Conservation (phyloP, 2,329 filamentous ascomycete species). For the Penicillium frequentans region DNA sequence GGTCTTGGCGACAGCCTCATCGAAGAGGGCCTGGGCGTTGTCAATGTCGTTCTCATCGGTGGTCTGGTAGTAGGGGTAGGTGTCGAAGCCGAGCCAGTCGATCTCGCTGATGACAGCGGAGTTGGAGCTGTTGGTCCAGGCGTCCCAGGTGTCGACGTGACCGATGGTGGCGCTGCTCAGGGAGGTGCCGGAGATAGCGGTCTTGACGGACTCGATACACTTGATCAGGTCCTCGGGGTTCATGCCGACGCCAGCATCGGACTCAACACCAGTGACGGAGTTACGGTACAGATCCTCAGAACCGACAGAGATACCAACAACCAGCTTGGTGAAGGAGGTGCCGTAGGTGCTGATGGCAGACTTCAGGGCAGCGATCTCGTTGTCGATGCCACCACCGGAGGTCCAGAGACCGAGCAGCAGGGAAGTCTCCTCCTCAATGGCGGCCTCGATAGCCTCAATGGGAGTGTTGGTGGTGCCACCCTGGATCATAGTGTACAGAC, state of each 20-base stretch:
- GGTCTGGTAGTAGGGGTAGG: slow-evolving; percentile 80
- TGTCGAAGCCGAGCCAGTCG: slow-evolving; percentile 83
- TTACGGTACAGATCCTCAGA: slow-evolving; percentile 83
- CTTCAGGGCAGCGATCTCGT: slow-evolving; percentile 73
- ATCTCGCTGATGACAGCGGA: slow-evolving; percentile 64
- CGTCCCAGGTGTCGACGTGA: slow-evolving; percentile 89
- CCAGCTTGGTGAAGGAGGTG: slow-evolving; percentile 53
- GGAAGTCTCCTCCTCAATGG: slow-evolving; percentile 74
- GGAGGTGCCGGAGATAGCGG: slow-evolving; percentile 62
- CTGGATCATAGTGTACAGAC: slow-evolving; percentile 63
- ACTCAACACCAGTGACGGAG: slow-evolving; percentile 67
- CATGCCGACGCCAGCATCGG: slow-evolving; percentile 63
- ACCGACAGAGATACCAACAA: slow-evolving; percentile 82
- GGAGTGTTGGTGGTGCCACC: slow-evolving; percentile 61
- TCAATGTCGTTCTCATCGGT: slow-evolving; percentile 66
- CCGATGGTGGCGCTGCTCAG: slow-evolving; percentile 61
- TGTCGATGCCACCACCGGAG: slow-evolving; percentile 68
- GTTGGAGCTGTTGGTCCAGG: slow-evolving; percentile 73
- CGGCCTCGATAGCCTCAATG: slow-evolving; percentile 76
- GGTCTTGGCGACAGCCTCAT: slow-evolving; percentile 63
- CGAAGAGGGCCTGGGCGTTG: slow-evolving; percentile 63
- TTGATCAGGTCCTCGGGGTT: slow-evolving; percentile 61
- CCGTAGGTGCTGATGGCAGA: slow-evolving; percentile 70
- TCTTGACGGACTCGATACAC: slow-evolving; percentile 70
- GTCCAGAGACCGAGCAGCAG: slow-evolving; percentile 84